Conservation (phyloP, 352 stramenopile species). For the Globisporangium irregulare region DNA sequence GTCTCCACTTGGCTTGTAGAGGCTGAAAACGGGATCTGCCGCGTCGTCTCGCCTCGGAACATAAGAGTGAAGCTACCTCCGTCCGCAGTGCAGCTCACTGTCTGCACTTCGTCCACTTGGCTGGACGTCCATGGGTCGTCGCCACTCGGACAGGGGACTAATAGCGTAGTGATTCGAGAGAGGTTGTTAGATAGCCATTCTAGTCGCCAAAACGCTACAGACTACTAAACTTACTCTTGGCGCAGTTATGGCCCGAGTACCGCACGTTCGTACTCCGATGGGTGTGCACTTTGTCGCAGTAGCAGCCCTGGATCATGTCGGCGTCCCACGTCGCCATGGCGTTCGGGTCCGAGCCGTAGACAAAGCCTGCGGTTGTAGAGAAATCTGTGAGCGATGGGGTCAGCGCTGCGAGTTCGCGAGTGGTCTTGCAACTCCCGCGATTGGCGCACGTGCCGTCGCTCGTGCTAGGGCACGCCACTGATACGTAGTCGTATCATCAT, state of each 20-base stretch:
- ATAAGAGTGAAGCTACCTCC: slow-evolving; percentile 74
- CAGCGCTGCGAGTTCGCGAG: slow-evolving; percentile 51
- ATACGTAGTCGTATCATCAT: background rate
- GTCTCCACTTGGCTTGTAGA: slow-evolving; percentile 25
- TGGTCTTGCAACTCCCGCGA: slow-evolving; percentile 42
- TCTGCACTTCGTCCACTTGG: slow-evolving; percentile 79
- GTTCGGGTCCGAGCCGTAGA: slow-evolving; percentile 79
- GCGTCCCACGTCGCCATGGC: slow-evolving; percentile 82
- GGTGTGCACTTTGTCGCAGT: slow-evolving; percentile 78
- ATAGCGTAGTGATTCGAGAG: background rate
- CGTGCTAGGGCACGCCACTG: slow-evolving; percentile 49
- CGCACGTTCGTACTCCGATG: slow-evolving; percentile 44
- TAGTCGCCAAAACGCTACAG: background rate
- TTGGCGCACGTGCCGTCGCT: slow-evolving; percentile 35
- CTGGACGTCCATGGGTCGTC: slow-evolving; percentile 85
- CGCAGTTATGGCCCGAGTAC: slow-evolving; percentile 80
- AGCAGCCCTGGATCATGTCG: slow-evolving; percentile 81
- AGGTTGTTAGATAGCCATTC: background rate
- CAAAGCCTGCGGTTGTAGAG: slow-evolving; percentile 32
- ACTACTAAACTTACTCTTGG: slow-evolving; percentile 32
- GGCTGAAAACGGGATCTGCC: slow-evolving; percentile 30
- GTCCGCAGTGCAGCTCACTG: slow-evolving; percentile 56
- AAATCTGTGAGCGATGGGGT: slow-evolving; percentile 34
- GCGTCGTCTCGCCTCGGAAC: slow-evolving; percentile 72
- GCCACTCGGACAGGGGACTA: slow-evolving; percentile 72